These are phyloP conservation scores for Delphinella strobiligena DNA, from an alignment of 2,329 filamentous ascomycete species.

Conservation along the genomic window DNA sequence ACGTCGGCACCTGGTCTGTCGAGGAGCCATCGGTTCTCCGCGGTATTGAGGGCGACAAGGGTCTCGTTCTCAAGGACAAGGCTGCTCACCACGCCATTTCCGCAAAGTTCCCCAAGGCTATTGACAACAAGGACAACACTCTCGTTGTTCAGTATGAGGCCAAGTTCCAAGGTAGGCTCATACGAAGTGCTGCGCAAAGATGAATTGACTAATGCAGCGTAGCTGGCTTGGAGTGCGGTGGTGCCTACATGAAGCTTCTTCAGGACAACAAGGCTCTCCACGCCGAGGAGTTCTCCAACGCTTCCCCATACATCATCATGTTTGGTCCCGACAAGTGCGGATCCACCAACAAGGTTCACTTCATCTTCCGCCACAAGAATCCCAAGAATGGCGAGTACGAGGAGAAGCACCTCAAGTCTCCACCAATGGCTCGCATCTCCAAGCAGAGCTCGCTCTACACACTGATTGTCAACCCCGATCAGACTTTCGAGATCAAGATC, in stretches of 20 bases:
- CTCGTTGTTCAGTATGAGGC: constrained; percentile 98
- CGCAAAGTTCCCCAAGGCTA: constrained; percentile 91
- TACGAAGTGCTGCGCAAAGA: no score
- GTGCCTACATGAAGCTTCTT: constrained; percentile 97
- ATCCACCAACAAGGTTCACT: constrained; percentile 91
- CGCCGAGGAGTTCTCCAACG: constrained; percentile 94
- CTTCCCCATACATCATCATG: constrained; percentile 98
- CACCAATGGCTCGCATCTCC: constrained; percentile 74
- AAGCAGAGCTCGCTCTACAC: constrained; percentile 96
- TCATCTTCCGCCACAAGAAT: constrained; percentile 99
- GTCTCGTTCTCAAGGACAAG: constrained; percentile 93
- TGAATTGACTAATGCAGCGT: constrained; percentile 13
- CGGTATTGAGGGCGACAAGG: constrained; percentile 90
- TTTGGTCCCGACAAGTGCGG: constrained; percentile 99
- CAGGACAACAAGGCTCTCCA: constrained; percentile 95
- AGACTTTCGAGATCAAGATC: constrained; percentile 86
- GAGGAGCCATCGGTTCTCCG: constrained; percentile 87
- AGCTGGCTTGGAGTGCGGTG: constrained; percentile 95
- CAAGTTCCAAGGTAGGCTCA: constrained; percentile 86
- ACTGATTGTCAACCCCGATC: constrained; percentile 89
- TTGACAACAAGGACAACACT: constrained; percentile 94
- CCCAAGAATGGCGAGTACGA: constrained; percentile 99
- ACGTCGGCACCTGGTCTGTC: constrained; percentile 90
- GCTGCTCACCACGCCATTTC: constrained; percentile 99
- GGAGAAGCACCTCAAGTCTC: constrained; percentile 90